Conservation (phyloP, 2,329 filamentous ascomycete species). For the Colletotrichum sp. region DNA sequence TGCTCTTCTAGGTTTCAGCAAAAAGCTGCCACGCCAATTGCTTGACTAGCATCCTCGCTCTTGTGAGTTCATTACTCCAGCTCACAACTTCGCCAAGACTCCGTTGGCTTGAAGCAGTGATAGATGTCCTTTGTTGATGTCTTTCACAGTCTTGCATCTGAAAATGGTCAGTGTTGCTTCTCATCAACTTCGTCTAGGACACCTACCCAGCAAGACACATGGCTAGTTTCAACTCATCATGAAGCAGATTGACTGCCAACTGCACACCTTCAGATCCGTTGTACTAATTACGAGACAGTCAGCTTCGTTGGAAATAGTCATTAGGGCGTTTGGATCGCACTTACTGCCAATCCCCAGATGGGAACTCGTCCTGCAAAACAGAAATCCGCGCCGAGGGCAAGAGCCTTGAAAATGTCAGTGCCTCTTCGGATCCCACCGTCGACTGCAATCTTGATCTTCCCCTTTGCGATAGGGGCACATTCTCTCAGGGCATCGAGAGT, state of each 20-base stretch:
- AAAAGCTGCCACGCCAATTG: rapidly evolving
- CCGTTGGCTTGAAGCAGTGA: neutral
- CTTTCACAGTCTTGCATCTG: neutral
- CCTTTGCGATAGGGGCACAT: neutral
- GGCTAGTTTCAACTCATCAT: neutral
- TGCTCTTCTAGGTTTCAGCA: neutral
- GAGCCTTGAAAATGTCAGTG: neutral
- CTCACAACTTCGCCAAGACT: neutral
- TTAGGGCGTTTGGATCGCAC: rapidly evolving
- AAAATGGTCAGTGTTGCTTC: neutral
- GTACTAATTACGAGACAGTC: neutral
- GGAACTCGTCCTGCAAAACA: neutral
- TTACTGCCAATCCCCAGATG: neutral
- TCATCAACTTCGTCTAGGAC: neutral
- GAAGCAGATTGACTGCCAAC: neutral
- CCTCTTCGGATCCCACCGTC: neutral
- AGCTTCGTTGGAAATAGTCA: neutral
- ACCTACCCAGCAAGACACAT: neutral
- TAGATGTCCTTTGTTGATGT: neutral
- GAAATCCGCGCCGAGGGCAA: neutral
- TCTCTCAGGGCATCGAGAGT: neutral
- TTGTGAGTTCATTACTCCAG: neutral
- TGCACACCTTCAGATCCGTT: neutral
- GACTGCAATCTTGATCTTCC: neutral
- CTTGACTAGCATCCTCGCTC: neutral